Percentiles rank a stretch among this genome's conserved stretches.
Conservation (phyloP, 1,139 yeast genomes). For the Nakaseomyces uthaithaninus region DNA sequence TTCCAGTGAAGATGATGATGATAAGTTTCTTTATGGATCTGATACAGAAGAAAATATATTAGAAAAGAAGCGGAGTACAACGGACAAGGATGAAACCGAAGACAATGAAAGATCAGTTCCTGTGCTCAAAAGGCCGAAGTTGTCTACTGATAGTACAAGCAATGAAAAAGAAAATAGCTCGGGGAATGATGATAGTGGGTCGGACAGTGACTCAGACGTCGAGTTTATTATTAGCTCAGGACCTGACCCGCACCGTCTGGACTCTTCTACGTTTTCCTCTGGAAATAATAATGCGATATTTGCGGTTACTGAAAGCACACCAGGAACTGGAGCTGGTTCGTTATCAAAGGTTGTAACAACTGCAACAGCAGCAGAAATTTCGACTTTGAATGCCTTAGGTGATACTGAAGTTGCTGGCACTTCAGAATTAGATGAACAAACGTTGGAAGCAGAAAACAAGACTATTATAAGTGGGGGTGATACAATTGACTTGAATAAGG, state of each 20-base stretch:
- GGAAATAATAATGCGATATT: constrained; percentile 18
- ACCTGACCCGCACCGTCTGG: constrained; percentile 31
- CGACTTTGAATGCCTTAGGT: constrained; percentile 2
- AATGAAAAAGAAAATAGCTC: constrained; percentile 8
- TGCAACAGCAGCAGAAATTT: constrained; percentile 4
- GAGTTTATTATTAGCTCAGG: constrained; percentile 55
- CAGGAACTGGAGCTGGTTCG: constrained; percentile 20
- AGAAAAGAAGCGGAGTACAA: constrained; percentile 29
- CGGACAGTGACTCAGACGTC: constrained; percentile 51
- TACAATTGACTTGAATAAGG: constrained; percentile 53
- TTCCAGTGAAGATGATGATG: constrained; percentile 59
- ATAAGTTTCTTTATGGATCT: constrained; percentile 75
- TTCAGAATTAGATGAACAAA: constrained; percentile 23
- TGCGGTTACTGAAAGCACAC: constrained; percentile 28
- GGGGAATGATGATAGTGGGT: constrained; percentile 33
- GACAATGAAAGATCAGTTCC: constrained; percentile 6
- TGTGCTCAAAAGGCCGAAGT: constrained; percentile 7
- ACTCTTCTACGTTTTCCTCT: constrained; percentile 15
- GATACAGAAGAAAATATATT: constrained; percentile 40
- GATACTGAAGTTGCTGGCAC: constrained; percentile 7
- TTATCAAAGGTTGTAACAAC: constrained; percentile 9
- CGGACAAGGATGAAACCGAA: constrained; percentile 12
- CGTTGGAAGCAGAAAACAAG: constrained; percentile 28
- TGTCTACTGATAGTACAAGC: neutral
- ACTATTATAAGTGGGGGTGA: constrained; percentile 30